Evolutionary conservation across 2,329 filamentous ascomycete genomes (phyloP).

Genomic region (Colletotrichum cereale): DNA sequence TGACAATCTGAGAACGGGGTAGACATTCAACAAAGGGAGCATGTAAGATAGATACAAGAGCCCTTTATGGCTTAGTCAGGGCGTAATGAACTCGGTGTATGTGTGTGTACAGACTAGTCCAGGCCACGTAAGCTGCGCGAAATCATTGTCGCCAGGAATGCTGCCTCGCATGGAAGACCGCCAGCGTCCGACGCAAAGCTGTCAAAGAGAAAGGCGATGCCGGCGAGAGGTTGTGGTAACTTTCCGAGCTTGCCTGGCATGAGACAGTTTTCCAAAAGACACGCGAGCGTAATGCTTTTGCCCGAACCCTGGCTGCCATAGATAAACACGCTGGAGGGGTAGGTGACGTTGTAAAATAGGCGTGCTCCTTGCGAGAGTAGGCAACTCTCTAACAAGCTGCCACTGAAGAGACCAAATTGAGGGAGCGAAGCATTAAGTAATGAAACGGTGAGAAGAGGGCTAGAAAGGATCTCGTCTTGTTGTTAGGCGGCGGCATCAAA

Average conservation of each 20-base stretch:
- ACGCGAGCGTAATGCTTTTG: slow-evolving; percentile 72
- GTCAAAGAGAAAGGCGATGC: slow-evolving; percentile 75
- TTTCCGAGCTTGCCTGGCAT: slow-evolving; percentile 57
- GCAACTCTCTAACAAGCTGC: slow-evolving; percentile 27
- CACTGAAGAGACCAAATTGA: slow-evolving; percentile 44
- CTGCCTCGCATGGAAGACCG: slow-evolving; percentile 70
- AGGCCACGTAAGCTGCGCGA: too few species aligned
- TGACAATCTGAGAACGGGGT: too few species aligned
- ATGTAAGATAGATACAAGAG: too few species aligned
- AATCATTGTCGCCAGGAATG: slow-evolving; percentile 68
- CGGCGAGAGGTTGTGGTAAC: slow-evolving; percentile 66
- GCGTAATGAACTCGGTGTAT: too few species aligned
- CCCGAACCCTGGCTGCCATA: slow-evolving; percentile 75
- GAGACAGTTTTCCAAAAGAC: slow-evolving; percentile 69
- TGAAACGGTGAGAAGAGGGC: slow-evolving; percentile 29
- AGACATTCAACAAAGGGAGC: too few species aligned
- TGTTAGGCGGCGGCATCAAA: neutral
- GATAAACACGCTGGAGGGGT: slow-evolving; percentile 71
- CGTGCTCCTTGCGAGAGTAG: slow-evolving; percentile 38
- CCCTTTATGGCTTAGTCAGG: too few species aligned
- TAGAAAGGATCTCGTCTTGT: slow-evolving; percentile 23
- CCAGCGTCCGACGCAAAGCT: slow-evolving; percentile 62
- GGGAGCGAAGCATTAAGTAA: neutral
- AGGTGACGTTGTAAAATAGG: slow-evolving; percentile 60
- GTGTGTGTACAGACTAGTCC: too few species aligned